Evolutionary conservation across 2,329 filamentous ascomycete genomes (phyloP).

Genomic region (Aspergillus fischeri): DNA sequence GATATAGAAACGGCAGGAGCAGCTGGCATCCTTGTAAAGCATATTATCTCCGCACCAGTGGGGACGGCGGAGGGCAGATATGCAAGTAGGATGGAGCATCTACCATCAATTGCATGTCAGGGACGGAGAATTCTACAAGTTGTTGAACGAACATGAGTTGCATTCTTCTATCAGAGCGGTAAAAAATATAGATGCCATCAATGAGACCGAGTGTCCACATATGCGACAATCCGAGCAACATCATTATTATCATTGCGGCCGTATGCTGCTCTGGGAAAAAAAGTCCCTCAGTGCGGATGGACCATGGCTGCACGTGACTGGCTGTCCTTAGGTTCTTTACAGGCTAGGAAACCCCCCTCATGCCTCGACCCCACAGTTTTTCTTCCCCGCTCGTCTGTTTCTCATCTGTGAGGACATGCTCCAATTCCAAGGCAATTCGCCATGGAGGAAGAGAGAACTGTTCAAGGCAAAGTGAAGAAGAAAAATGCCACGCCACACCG

Average conservation of each 20-base stretch:
- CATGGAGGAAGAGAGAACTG: conserved; percentile 39
- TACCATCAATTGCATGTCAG: background rate
- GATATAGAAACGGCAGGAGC: background rate
- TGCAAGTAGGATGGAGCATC: background rate
- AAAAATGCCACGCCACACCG: conserved; percentile 38
- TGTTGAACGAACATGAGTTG: too few species aligned
- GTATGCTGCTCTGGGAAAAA: background rate
- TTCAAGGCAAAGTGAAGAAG: conserved; percentile 37
- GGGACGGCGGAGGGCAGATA: conserved; percentile 9
- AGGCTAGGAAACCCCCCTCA: conserved; percentile 17
- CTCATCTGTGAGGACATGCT: conserved; percentile 20
- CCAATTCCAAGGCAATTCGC: conserved; percentile 22
- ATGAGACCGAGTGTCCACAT: too few species aligned
- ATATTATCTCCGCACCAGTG: conserved; percentile 20
- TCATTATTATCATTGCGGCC: background rate
- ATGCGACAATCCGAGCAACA: background rate
- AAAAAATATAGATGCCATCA: too few species aligned
- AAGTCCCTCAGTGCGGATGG: background rate
- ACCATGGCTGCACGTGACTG: conserved; percentile 13
- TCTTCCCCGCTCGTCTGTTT: conserved; percentile 35
- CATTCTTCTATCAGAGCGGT: too few species aligned
- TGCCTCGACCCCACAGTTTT: conserved; percentile 32
- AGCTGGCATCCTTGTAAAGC: background rate
- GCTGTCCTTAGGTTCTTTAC: background rate
- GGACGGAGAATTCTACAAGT: background rate